Evolutionary conservation across 2,329 filamentous ascomycete species (phyloP).

Genomic region (Epichloe hybrida): DNA sequence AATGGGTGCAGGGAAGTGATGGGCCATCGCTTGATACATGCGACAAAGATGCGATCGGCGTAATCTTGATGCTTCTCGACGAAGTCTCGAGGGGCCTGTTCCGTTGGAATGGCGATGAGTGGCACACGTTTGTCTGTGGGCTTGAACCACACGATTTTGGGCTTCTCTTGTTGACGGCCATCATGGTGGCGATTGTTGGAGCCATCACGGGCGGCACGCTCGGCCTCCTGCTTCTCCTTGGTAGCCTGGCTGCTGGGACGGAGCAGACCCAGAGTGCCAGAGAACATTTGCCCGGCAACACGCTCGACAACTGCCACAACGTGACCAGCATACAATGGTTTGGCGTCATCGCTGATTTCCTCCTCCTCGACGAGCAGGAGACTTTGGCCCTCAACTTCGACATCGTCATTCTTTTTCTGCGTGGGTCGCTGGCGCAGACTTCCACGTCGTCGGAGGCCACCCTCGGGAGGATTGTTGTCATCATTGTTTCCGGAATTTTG

Average conservation of each 20-base stretch:
- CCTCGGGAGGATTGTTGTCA: slow-evolving; percentile 53
- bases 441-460: slow-evolving; percentile 80
- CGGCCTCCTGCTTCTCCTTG: slow-evolving; percentile 98
- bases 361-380: slow-evolving; percentile 94
- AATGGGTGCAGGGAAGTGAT: slow-evolving; percentile 99
- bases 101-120: slow-evolving; percentile 93
- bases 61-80: slow-evolving; percentile 98
- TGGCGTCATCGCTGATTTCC: slow-evolving; percentile 96
- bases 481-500: slow-evolving; percentile 49
- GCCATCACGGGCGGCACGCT: slow-evolving; percentile 82
- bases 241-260: slow-evolving; percentile 96
- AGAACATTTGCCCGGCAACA: slow-evolving; percentile 97
- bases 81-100: slow-evolving; percentile 94
- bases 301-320: slow-evolving; percentile 96
- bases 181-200: slow-evolving; percentile 57
- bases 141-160: slow-evolving; percentile 99
- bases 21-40: slow-evolving; percentile 98
- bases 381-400: slow-evolving; percentile 96
- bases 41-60: slow-evolving; percentile 94
- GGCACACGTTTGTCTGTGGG: slow-evolving; percentile 98
- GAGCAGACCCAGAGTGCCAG: slow-evolving; percentile 82
- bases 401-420: slow-evolving; percentile 99
- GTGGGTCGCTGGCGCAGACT: slow-evolving; percentile 93
- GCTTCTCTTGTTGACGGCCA: slow-evolving; percentile 76
- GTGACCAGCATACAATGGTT: slow-evolving; percentile 92